Evolutionary conservation across 164 flowering plant genomes (phyloP).

Genomic region (Macadamia integrifolia): DNA sequence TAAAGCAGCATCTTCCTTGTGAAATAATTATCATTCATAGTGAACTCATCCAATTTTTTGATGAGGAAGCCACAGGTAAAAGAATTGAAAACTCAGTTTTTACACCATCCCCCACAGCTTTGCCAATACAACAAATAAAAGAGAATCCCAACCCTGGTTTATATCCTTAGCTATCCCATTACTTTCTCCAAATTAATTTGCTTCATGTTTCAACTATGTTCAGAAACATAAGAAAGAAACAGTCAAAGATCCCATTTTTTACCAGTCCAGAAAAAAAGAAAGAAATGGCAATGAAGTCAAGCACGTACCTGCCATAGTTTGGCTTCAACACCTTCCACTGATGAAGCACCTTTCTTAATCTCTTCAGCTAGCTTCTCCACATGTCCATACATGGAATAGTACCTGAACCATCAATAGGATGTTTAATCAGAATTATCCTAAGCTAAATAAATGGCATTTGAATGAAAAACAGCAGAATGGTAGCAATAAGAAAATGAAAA

Average conservation of each 20-base stretch:
- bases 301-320: conserved; percentile 65
- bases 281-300: not conserved
- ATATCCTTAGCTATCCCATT: not conserved
- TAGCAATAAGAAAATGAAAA: too few species aligned
- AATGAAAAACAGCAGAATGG: too few species aligned
- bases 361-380: conserved; percentile 67
- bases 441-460: too few species aligned
- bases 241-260: not conserved
- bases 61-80: not conserved
- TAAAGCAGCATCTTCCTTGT: too few species aligned
- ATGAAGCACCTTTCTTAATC: conserved; percentile 66
- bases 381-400: conserved; percentile 81
- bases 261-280: not conserved
- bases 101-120: not conserved
- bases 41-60: not conserved
- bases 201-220: not conserved
- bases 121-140: not conserved
- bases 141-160: not conserved
- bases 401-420: conserved; percentile 30
- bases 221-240: too few species aligned
- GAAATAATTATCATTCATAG: too few species aligned
- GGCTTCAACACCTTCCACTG: conserved; percentile 76
- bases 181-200: not conserved
- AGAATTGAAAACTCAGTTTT: not conserved
- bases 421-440: not conserved